Percentiles rank a stretch among this genome's conserved stretches.
Conservation (phyloP, 345 rosid genomes). For the Melastoma malabathricum region DNA sequence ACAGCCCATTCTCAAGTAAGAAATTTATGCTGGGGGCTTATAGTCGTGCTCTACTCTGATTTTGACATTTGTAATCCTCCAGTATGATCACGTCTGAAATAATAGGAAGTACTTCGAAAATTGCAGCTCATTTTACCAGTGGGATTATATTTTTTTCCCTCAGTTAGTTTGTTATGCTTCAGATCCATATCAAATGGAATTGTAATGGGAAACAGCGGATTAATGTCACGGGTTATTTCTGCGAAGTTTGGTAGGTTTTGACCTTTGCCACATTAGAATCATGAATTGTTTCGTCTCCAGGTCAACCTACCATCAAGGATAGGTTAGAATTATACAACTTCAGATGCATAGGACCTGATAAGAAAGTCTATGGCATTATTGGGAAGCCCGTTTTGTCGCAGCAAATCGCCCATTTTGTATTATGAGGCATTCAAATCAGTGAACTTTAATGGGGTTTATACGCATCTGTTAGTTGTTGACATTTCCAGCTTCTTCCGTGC, state of each 20-base stretch:
- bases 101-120: not conserved
- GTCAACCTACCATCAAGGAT: slow-evolving; percentile 79
- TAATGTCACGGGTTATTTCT: slow-evolving; percentile 80
- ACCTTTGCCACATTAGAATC: slow-evolving; percentile 82
- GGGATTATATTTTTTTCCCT: not conserved
- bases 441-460: slow-evolving; percentile 61
- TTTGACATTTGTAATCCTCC: not conserved
- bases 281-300: slow-evolving; percentile 78
- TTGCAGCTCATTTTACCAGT: not conserved
- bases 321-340: slow-evolving; percentile 70
- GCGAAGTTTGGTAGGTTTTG: slow-evolving; percentile 82
- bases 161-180: slow-evolving; percentile 10
- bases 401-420: slow-evolving; percentile 80
- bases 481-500: slow-evolving; percentile 52
- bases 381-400: slow-evolving; percentile 94
- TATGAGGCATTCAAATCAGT: slow-evolving; percentile 84
- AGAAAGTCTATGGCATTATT: slow-evolving; percentile 72
- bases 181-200: slow-evolving; percentile 85
- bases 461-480: slow-evolving; percentile 75
- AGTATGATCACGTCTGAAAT: not conserved
- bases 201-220: slow-evolving; percentile 89
- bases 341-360: slow-evolving; percentile 71
- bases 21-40: slow-evolving; percentile 8
- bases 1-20: slow-evolving; percentile 82
- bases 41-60: not conserved